Evolutionary conservation across 1,284 basidiomycete species (phyloP), one percentile per base, ranked within the genome.

Genomic region (Afroboletus lepidellus): DNA sequence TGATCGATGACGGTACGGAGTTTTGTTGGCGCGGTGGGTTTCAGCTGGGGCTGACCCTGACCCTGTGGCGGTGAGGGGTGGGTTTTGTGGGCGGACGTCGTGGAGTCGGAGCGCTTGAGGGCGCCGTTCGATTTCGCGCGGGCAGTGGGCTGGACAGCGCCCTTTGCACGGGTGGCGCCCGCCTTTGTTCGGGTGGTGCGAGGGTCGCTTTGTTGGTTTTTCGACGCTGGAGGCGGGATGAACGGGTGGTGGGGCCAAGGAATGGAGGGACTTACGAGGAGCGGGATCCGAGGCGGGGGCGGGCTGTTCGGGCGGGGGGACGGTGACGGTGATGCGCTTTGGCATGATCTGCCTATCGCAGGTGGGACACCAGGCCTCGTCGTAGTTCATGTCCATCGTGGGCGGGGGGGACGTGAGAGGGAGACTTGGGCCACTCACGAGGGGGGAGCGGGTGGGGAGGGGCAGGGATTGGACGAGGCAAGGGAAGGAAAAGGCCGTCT

Each of bases 1-100:
- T 85, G 85, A 72, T 89, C 87, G 71, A 90, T 89, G 69, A 89
- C 74, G 5, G 81, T 83, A 38, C 81, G 79, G 41, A 77, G 74
- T 59, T 80, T 80, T 32, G 76, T 57, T 13, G 74, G 70, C 5
- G 64, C 55, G 44, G 60, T 38, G 34, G 71, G 61, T 48, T 65
- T 62, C 20, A 69, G 36, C 25, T 58, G 58, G 18, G 60, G 60
- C 15, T 55, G 65, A 21, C 49, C 48, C 18, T 64, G 63, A 36
- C 65, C 58, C 15, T 45, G 58, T 29, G 56, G 63, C 6, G 61
- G 51, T 2, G 57, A 55, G 24, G 54, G 58, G 54, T 59, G 66
- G 53, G 57, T 54, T 39, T 62, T 63, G 48, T 60, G 59, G 32
- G 50, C 16, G 32, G 50, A 33, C 46, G 38, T 43, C 15, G 50